Evolutionary conservation across 2,329 filamentous ascomycete species (phyloP).

Genomic region (Fusarium lyarnte): DNA sequence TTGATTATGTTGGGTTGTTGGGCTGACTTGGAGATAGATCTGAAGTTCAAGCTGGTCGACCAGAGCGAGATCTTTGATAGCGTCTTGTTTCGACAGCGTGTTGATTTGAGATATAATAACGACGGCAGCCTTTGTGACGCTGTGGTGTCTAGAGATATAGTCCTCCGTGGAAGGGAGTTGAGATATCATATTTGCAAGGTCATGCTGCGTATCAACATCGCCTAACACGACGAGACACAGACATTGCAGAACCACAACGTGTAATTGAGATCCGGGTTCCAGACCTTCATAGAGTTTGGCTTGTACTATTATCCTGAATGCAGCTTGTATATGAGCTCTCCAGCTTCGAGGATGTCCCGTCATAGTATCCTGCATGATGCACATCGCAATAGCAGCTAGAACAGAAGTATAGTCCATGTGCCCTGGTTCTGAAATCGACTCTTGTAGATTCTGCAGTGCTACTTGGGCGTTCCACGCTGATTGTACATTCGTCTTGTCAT

Average conservation of each 20-base stretch:
- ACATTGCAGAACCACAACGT: not conserved
- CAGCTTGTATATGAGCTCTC: not conserved
- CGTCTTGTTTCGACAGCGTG: rapidly evolving
- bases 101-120: not conserved
- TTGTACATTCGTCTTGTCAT: rapidly evolving
- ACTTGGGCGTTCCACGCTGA: not conserved
- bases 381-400: not conserved
- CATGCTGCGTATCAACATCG: not conserved
- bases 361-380: not conserved
- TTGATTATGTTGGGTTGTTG: rapidly evolving
- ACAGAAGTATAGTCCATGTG: not conserved
- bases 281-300: rapidly evolving
- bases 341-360: not conserved
- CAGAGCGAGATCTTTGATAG: rapidly evolving
- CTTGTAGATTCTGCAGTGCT: not conserved
- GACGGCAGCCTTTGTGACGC: not conserved
- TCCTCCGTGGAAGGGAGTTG: not conserved
- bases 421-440: not conserved
- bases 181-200: not conserved
- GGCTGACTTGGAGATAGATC: rapidly evolving
- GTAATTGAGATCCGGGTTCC: rapidly evolving
- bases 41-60: not conserved
- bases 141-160: not conserved
- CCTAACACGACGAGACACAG: not conserved
- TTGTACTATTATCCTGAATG: not conserved